A percentile compares a stretch with the other conserved stretches of the same genome.
These are phyloP conservation scores for Penicillium odoratum DNA, from an alignment of 495 filamentous ascomycete genomes.

Conservation along the genomic window DNA sequence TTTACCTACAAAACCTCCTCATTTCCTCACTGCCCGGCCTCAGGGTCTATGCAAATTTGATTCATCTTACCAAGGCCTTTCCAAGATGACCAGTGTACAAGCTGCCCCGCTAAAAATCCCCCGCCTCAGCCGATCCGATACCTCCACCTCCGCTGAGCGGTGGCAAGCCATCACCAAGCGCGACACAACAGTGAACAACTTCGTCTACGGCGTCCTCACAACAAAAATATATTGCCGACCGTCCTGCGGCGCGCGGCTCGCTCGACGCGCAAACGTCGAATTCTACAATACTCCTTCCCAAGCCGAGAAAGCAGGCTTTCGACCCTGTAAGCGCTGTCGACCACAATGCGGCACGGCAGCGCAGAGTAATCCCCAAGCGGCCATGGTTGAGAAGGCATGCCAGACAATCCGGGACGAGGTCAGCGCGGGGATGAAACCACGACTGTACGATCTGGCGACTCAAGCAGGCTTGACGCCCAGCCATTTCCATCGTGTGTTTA, in stretches of 20 bases:
- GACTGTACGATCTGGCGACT: constrained; percentile 51
- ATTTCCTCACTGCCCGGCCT: background rate
- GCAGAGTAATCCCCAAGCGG: constrained; percentile 40
- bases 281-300: constrained; percentile 58
- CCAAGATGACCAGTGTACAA: background rate
- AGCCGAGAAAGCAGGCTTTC: constrained; percentile 57
- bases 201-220: constrained; percentile 63
- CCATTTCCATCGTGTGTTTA: constrained; percentile 65
- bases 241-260: constrained; percentile 59
- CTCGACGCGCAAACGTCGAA: constrained; percentile 59
- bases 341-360: constrained; percentile 45
- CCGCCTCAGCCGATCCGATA: constrained; percentile 24
- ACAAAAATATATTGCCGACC: constrained; percentile 67
- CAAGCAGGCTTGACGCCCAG: constrained; percentile 56
- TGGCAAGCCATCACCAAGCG: constrained; percentile 59
- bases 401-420: constrained; percentile 29
- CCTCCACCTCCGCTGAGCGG: constrained; percentile 40
- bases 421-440: constrained; percentile 36
- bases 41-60: background rate
- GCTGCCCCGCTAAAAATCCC: constrained; percentile 24
- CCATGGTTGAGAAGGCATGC: constrained; percentile 49
- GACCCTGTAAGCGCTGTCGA: constrained; percentile 65
- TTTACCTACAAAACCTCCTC: background rate
- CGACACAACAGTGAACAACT: constrained; percentile 48
- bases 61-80: background rate